Base-by-base conservation (phyloP, 139 green algal genomes). In the Zygnema circumcarinatum region DNA sequence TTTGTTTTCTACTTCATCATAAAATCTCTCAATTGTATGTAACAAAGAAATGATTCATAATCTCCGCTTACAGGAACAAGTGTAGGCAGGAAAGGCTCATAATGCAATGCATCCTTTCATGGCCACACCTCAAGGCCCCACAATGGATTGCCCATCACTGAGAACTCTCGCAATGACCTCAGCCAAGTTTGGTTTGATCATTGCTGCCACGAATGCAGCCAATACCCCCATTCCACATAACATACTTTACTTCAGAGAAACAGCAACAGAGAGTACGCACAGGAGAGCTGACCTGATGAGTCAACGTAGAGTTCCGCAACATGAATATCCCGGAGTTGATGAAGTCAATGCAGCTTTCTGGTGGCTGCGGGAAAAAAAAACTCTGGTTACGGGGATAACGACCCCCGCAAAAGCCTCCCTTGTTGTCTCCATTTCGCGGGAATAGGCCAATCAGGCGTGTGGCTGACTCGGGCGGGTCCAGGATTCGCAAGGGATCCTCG, bases 361-460 rank as follows among this genome's bases (percentile, higher is more conserved):
- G 47, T 16, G 47, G 47, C 47, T 62, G 47, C 16, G 47, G 47
- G 16, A 62, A 62, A 25, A 62, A 62, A 62, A 62, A 62, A 62
- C 7, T 25, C 16, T 62, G 7, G 16, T 62, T 62, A 25, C 47
- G 47, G 16, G 47, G 47, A 7, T 7, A 7, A 16, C 16, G 74
- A 68, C 39, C 74, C 33, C 39, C 1, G 2, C 39, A 52, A 2
- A 52, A 42, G 74, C 74, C 74, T 32, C 35, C 42, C 74, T 54
- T 52, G 39, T 81, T 52, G 39, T 52, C 74, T 56, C 39, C 42
- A 67, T 81, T 81, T 31, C 74, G 74, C 29, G 74, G 39, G 7
- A 81, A 81, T 32, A 81, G 74, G 11, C 74, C 74, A 81, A 81
- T 81, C n/a, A 81, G 74, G 29, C 42, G 39, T 11, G 74, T 67